Conservation (phyloP, 1,284 basidiomycete species). For the Paramarasmius palmivorus region DNA sequence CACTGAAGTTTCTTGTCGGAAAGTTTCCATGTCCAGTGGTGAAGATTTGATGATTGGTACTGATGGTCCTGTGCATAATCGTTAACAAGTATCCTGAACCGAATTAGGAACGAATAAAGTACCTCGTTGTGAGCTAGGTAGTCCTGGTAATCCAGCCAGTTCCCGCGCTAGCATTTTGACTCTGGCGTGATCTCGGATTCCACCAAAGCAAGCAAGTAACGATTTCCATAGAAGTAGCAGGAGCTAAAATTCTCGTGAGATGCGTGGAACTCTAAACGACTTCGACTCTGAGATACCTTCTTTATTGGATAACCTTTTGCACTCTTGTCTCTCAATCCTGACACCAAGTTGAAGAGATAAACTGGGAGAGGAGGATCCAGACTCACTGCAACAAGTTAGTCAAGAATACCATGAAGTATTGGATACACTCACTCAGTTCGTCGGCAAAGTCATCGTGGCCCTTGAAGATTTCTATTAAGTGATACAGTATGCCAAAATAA, state of each 20-base stretch:
- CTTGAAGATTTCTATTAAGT: constrained; percentile 90
- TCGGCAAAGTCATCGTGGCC: constrained; percentile 92
- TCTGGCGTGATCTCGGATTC: constrained; percentile 81
- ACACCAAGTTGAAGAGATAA: constrained; percentile 88
- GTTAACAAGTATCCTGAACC: constrained; percentile 9
- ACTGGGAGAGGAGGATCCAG: constrained; percentile 93
- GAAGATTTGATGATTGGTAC: constrained; percentile 75
- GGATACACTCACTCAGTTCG: constrained; percentile 79
- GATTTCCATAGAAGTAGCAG: constrained; percentile 97
- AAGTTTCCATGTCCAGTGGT: constrained; percentile 85
- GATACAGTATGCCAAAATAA: constrained; percentile 91
- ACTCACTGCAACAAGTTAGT: constrained; percentile 63
- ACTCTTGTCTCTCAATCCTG: constrained; percentile 89
- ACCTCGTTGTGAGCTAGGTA: constrained; percentile 49
- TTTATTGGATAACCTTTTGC: constrained; percentile 96
- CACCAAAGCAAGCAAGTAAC: constrained; percentile 89
- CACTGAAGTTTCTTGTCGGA: constrained; percentile 85
- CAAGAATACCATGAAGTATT: constrained; percentile 11
- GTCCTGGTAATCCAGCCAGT: constrained; percentile 63
- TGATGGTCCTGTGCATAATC: constrained; percentile 26
- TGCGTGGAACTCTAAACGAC: constrained; percentile 11
- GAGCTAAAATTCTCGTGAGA: constrained; percentile 58
- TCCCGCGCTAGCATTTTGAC: constrained; percentile 89
- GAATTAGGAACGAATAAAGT: constrained; percentile 38
- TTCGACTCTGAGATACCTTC: constrained; percentile 57